Evolutionary conservation across 139 green algal genomes (phyloP).

Genomic region (Protoeuglena noctilucae): DNA sequence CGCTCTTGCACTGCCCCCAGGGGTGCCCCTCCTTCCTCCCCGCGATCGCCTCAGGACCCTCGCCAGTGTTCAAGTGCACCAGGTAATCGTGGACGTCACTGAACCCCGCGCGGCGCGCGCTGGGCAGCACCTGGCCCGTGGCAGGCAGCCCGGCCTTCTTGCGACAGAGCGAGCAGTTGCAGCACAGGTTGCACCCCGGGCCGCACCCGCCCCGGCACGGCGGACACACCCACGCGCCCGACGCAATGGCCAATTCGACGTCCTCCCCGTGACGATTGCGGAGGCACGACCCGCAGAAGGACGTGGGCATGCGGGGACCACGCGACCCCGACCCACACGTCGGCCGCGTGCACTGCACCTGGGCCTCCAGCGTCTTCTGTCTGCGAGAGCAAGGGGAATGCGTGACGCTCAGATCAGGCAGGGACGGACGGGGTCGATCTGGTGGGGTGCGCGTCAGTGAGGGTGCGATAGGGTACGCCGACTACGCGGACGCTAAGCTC

Average conservation of each 20-base stretch:
- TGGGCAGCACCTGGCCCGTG: slow-evolving; percentile 40
- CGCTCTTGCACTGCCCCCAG: slow-evolving; percentile 32
- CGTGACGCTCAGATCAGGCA: no score
- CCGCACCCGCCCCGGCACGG: slow-evolving; percentile 53
- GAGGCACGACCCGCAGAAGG: slow-evolving; percentile 61
- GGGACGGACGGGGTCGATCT: no score
- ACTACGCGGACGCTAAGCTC: no score
- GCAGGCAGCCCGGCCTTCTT: slow-evolving; percentile 45
- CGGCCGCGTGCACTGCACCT: slow-evolving; percentile 44
- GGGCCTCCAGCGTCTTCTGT: slow-evolving; percentile 65
- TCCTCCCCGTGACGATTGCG: slow-evolving; percentile 63
- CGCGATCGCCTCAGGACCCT: slow-evolving; percentile 18
- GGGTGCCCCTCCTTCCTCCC: slow-evolving; percentile 24
- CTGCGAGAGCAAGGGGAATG: slow-evolving; percentile 35
- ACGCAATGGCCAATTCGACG: slow-evolving; percentile 23
- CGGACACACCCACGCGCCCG: slow-evolving; percentile 49
- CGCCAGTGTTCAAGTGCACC: slow-evolving; percentile 39
- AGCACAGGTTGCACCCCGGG: slow-evolving; percentile 45
- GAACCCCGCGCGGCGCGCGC: slow-evolving; percentile 38
- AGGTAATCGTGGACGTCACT: slow-evolving; percentile 69
- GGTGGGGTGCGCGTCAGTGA: no score
- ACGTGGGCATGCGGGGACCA: slow-evolving; percentile 29
- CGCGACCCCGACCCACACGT: slow-evolving; percentile 36
- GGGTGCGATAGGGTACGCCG: no score
- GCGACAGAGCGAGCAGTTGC: slow-evolving; percentile 68